These are phyloP conservation scores for Hyphopichia wangnamkhiaoensis DNA, from an alignment of 1,139 yeast genomes.

Conservation along the genomic window DNA sequence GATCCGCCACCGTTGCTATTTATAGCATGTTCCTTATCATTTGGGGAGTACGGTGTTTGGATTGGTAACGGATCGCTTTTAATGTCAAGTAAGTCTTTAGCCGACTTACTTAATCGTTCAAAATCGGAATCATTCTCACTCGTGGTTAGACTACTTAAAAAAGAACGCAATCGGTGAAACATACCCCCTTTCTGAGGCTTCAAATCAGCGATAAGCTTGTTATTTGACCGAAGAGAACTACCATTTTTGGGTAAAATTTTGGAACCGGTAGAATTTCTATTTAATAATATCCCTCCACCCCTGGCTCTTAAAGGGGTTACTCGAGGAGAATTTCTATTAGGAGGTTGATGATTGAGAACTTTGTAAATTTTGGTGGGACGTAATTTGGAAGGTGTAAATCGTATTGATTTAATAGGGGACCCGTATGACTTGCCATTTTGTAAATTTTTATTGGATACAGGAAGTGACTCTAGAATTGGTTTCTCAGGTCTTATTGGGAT, in stretches of 20 bases:
- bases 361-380: constrained; percentile 14
- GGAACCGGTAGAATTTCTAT: background rate
- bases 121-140: constrained; percentile 12
- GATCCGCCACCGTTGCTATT: background rate
- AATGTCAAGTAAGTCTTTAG: constrained; percentile 12
- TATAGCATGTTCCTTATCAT: background rate
- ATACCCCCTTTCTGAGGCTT: constrained; percentile 11
- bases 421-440: constrained; percentile 1
- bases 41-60: background rate
- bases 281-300: background rate
- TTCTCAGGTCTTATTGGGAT: no score
- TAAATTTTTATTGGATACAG: background rate
- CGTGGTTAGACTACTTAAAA: constrained; percentile 13
- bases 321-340: background rate
- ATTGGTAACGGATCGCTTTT: constrained; percentile 6
- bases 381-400: constrained; percentile 10
- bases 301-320: background rate
- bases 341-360: constrained; percentile 8
- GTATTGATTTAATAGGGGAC: constrained; percentile 16
- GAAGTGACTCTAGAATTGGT: background rate
- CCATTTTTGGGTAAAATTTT: background rate
- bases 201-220: background rate
- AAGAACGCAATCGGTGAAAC: constrained; percentile 14
- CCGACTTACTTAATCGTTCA: constrained; percentile 13
- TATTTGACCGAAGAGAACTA: constrained; percentile 1